A percentile compares a stretch with the other conserved stretches of the same genome.
phyloP scores from a whole-genome alignment of 2,329 filamentous ascomycete genomes.

The Botrytis deweyae region DNA sequence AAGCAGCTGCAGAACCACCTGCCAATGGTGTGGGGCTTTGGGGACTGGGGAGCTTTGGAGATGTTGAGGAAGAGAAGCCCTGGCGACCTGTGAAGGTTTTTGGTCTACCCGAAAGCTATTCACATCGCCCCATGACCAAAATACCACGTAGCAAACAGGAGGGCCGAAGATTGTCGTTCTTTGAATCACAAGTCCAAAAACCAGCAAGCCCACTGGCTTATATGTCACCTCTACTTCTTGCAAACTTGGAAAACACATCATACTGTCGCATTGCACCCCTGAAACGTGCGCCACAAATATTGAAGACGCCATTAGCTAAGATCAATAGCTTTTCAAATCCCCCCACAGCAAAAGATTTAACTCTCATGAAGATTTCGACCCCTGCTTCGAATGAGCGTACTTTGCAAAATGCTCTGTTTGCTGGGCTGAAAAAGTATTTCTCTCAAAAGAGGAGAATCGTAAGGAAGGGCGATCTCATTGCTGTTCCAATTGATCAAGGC shows the following conservation, averaged over 20 bases:
- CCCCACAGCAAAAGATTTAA: conserved; percentile 71
- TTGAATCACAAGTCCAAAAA: conserved; percentile 65
- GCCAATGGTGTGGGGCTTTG: conserved; percentile 64
- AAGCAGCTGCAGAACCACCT: conserved; percentile 72
- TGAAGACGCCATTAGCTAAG: conserved; percentile 54
- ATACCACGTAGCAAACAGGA: conserved; percentile 57
- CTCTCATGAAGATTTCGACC: conserved; percentile 82
- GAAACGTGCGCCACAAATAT: conserved; percentile 50
- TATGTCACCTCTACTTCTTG: conserved; percentile 80
- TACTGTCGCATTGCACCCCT: conserved; percentile 78
- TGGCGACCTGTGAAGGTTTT: conserved; percentile 90
- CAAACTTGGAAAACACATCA: conserved; percentile 76
- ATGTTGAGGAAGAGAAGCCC: conserved; percentile 56
- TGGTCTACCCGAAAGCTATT: conserved; percentile 76
- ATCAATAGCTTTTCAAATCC: conserved; percentile 56
- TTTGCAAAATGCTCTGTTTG: conserved; percentile 81
- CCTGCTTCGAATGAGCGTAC: conserved; percentile 83
- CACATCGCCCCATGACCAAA: conserved; percentile 58
- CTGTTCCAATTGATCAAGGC: conserved; percentile 82
- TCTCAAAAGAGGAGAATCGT: conserved; percentile 78
- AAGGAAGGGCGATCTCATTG: conserved; percentile 83
- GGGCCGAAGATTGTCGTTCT: conserved; percentile 58
- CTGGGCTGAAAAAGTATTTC: conserved; percentile 85
- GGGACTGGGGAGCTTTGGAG: conserved; percentile 65
- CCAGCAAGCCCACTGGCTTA: conserved; percentile 63